A percentile compares a stretch with the other conserved stretches of the same genome.
These are phyloP conservation scores for Toxicodendron radicans DNA, from an alignment of 345 rosid species.

Conservation along the genomic window DNA sequence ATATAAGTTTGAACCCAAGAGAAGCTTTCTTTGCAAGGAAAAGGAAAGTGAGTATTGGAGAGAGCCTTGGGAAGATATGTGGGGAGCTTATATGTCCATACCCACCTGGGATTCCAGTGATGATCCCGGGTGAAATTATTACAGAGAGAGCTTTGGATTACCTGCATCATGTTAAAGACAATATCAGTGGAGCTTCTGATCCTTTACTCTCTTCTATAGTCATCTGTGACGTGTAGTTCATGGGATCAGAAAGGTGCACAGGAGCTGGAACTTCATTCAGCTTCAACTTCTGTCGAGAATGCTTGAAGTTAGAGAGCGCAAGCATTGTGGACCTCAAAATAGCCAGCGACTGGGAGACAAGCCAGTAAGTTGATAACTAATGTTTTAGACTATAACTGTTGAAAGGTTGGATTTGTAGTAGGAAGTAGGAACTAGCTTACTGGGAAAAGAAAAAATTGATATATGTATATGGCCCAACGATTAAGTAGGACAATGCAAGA, in stretches of 20 bases:
- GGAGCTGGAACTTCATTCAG: background rate
- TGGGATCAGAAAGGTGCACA: background rate
- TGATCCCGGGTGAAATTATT: constrained; percentile 54
- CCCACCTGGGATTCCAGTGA: constrained; percentile 61
- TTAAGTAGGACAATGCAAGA: no score
- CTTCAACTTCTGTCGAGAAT: background rate
- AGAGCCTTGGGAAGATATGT: constrained; percentile 45
- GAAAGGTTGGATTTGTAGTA: background rate
- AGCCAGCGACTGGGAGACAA: background rate
- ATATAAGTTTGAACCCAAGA: constrained; percentile 46
- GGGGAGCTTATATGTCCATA: constrained; percentile 68
- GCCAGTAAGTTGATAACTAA: background rate
- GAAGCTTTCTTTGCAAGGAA: constrained; percentile 55
- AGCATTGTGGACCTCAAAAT: background rate
- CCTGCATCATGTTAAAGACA: constrained; percentile 35
- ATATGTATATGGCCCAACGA: no score
- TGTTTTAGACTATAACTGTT: background rate
- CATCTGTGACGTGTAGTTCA: constrained; percentile 29
- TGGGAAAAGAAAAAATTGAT: no score
- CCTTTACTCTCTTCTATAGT: constrained; percentile 46
- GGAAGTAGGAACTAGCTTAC: no score
- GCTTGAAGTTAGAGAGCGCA: background rate
- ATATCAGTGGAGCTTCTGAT: constrained; percentile 50
- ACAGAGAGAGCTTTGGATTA: constrained; percentile 44
- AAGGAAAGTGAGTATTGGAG: constrained; percentile 35